Percentiles rank a stretch among this genome's conserved stretches.
Conservation (phyloP, 345 rosid genomes). For the Salix brachista region DNA sequence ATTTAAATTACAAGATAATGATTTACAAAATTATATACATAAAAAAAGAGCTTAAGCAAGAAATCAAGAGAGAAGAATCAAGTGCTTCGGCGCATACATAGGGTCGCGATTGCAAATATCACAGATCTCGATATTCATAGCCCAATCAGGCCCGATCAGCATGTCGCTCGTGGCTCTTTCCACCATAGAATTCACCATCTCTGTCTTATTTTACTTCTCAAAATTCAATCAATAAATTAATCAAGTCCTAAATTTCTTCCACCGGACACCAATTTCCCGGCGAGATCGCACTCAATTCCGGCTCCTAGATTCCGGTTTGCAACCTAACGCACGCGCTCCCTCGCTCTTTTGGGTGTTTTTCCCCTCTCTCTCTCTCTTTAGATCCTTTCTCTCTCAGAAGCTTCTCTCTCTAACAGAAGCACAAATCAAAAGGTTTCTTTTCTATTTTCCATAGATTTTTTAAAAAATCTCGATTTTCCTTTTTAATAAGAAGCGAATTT, state of each 20-base stretch:
- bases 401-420: neutral
- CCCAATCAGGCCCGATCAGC: constrained; percentile 99
- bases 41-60: neutral
- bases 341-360: constrained; percentile 10
- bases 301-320: constrained; percentile 34
- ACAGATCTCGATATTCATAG: constrained; percentile 99
- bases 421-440: neutral
- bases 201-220: neutral
- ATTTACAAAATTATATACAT: neutral
- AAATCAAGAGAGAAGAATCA: neutral
- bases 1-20: neutral
- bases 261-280: constrained; percentile 10
- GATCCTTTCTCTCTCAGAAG: neutral
- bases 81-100: constrained; percentile 28
- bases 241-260: neutral
- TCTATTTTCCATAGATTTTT: neutral
- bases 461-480: neutral
- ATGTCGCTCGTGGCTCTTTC: constrained; percentile 98
- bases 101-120: constrained; percentile 95
- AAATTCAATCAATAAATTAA: neutral
- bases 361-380: constrained; percentile 22
- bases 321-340: neutral
- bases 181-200: constrained; percentile 98
- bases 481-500: no score
- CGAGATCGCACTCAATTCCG: constrained; percentile 28